These are phyloP conservation scores for Penicillium sp. DNA, from an alignment of 2,329 filamentous ascomycete genomes.

Conservation along the genomic window DNA sequence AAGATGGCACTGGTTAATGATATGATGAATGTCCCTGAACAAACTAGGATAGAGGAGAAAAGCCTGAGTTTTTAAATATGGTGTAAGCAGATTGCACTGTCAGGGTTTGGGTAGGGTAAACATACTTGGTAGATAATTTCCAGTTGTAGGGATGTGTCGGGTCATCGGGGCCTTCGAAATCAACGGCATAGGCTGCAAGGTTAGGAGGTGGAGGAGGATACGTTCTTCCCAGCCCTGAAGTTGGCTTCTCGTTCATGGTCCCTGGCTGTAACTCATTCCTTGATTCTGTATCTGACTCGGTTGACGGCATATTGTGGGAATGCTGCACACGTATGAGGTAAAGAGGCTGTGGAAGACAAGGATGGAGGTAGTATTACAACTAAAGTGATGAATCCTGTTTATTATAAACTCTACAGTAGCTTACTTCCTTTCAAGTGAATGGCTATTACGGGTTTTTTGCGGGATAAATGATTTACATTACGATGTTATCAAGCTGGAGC, in stretches of 20 bases:
- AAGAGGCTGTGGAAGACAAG: not conserved
- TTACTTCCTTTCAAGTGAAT: not conserved
- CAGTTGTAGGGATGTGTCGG: constrained; percentile 56
- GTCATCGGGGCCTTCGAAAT: constrained; percentile 54
- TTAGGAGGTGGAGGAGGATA: constrained; percentile 52
- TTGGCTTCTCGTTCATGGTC: constrained; percentile 10
- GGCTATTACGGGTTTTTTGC: not conserved
- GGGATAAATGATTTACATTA: not conserved
- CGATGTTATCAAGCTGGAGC: not conserved
- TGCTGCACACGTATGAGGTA: not conserved
- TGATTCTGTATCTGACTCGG: not conserved
- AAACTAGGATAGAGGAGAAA: constrained; percentile 23
- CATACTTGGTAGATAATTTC: constrained; percentile 47
- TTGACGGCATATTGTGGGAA: not conserved
- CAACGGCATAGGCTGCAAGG: constrained; percentile 54
- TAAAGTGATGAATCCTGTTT: not conserved
- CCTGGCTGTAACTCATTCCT: not conserved
- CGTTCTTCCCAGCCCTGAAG: constrained; percentile 41
- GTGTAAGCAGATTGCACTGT: not conserved
- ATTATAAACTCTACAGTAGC: not conserved
- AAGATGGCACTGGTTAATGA: constrained; percentile 63
- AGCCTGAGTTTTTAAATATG: constrained; percentile 10
- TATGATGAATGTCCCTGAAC: constrained; percentile 51
- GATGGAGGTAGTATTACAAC: not conserved
- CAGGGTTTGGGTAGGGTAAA: not conserved